Evolutionary conservation across 805 yeast species (phyloP).

Genomic region (Yarrowia porcina): DNA sequence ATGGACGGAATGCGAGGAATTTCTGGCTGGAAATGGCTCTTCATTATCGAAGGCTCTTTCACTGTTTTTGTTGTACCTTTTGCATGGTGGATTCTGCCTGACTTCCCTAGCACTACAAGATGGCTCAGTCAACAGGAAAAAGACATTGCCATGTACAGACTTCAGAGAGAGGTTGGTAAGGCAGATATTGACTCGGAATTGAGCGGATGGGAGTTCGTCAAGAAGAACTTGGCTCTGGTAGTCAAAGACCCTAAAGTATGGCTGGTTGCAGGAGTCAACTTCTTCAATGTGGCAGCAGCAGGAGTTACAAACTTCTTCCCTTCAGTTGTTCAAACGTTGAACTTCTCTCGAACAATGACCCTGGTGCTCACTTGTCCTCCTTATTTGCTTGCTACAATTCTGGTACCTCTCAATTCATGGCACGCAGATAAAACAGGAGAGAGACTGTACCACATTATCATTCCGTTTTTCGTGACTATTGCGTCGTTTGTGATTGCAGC

Average conservation of each 20-base stretch:
- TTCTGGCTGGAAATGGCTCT: constrained; percentile 55
- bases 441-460: constrained; percentile 49
- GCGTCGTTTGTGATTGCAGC: constrained; percentile 28
- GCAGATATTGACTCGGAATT: not conserved
- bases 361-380: constrained; percentile 60
- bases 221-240: constrained; percentile 28
- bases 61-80: constrained; percentile 32
- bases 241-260: constrained; percentile 32
- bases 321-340: constrained; percentile 54
- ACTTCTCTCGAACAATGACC: constrained; percentile 49
- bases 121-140: constrained; percentile 30
- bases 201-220: not conserved
- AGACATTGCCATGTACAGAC: constrained; percentile 28
- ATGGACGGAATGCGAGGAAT: constrained; percentile 44
- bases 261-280: constrained; percentile 29
- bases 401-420: constrained; percentile 52
- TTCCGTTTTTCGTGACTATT: constrained; percentile 45
- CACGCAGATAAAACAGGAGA: constrained; percentile 60
- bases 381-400: constrained; percentile 49
- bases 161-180: constrained; percentile 28
- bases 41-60: constrained; percentile 54
- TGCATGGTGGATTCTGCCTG: constrained; percentile 50
- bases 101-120: constrained; percentile 47
- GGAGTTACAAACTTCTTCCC: constrained; percentile 64
- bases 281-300: constrained; percentile 53